Evolutionary conservation across 2,329 filamentous ascomycete species (phyloP), one percentile per base, ranked within the genome.

Genomic region (Bipolaris oryzae): DNA sequence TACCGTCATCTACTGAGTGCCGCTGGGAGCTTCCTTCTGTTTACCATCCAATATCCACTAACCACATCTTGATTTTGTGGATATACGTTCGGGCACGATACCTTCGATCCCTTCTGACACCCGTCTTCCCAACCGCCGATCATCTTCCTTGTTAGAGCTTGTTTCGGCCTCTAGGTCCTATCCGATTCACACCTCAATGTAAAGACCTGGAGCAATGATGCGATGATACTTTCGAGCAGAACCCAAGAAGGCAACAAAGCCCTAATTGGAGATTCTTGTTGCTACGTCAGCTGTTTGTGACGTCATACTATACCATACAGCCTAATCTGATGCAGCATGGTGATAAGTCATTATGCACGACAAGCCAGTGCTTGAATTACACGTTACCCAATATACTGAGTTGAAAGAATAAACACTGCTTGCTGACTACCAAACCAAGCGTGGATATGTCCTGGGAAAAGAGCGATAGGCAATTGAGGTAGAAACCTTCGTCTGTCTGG

Each of bases 1-100:
- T 70, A 92, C 89, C 67, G 91, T 96, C 50, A 94, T 96, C 57
- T 96, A 96, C 79, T 96, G 80, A 84, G 59, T 34, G 39, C 39
- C 50, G 23, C 38, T 45, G 50, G 51, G 52, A 49, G 6, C n/a
- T 16, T 53, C 41, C 41, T 38, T 43, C 41, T 31, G 44, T 39
- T 35, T 37, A n/a, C 18, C 23, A 38, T 16, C 35, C 18, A n/a
- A 49, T n/a, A 15, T 38, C 38, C 50, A 46, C 50, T 47, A 25
- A 16, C 39, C 15, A 13, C 21, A 7, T 15, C 4, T 42, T 25
- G 5, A 5, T 18, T 16, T 42, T 13, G 15, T 25, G 39, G 39
- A 25, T n/a, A 42, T 25, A 25, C 21, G 15, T 25, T 42, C 25
- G 21, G 39, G 25, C 11, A 41, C 25, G 42, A 28, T 39, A 21